Evolutionary conservation across 176 grass and related monocot genomes (phyloP).

Genomic region (Rhynchospora pubera): DNA sequence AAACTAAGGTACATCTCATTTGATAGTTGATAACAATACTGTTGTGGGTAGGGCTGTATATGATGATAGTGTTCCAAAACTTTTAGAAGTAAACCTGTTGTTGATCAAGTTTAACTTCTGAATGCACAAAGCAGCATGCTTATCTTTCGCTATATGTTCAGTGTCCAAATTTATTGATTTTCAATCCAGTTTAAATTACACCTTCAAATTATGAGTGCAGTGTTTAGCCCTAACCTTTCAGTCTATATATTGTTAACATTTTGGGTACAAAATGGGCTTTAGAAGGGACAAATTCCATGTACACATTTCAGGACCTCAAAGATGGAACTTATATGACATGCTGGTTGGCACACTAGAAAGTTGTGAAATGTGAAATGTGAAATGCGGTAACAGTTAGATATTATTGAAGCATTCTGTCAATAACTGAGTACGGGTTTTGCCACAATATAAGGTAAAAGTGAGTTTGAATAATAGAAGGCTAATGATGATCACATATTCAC

Average conservation of each 20-base stretch:
- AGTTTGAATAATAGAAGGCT: not conserved
- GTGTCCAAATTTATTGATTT: not conserved
- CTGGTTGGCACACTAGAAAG: not conserved
- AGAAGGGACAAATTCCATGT: not conserved
- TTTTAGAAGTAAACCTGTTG: not conserved
- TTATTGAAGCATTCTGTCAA: not conserved
- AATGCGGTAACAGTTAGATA: not conserved
- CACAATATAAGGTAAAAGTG: not conserved
- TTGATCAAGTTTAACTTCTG: not conserved
- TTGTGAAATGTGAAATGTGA: not conserved
- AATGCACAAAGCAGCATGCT: not conserved
- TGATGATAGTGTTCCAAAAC: not conserved
- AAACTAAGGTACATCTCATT: conserved; percentile 48
- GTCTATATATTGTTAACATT: not conserved
- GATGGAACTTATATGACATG: not conserved
- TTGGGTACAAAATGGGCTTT: not conserved
- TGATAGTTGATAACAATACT: not conserved
- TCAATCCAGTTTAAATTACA: too few relatives aligned
- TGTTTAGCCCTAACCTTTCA: not conserved
- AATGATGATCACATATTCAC: not conserved
- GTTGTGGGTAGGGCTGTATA: not conserved
- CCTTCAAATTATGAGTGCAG: not conserved
- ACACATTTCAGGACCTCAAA: not conserved
- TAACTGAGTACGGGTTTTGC: not conserved
- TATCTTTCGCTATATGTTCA: not conserved